Conservation (phyloP, 2,329 filamentous ascomycete genomes). For the Fusarium hainanense region DNA sequence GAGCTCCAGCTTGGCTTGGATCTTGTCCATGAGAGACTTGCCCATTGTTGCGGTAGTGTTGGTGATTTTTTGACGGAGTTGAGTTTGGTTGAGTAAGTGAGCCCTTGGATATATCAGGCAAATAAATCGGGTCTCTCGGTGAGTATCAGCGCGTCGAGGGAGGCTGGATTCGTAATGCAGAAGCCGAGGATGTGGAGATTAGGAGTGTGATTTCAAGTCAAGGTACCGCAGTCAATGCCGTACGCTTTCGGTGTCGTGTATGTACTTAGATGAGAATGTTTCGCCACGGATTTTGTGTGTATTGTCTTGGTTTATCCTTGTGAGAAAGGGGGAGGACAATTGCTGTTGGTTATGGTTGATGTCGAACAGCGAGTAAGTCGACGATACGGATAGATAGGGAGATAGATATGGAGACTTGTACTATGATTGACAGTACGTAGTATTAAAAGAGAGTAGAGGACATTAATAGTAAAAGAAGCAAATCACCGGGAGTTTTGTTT, state of each 20-base stretch:
- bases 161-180: slow-evolving; percentile 23
- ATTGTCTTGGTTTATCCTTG: slow-evolving; percentile 20
- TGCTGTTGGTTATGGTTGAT: slow-evolving; percentile 11
- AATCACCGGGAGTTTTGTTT: slow-evolving; percentile 45
- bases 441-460: slow-evolving; percentile 44
- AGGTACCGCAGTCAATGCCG: slow-evolving; percentile 42
- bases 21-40: slow-evolving; percentile 66
- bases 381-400: neutral
- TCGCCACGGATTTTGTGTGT: slow-evolving; percentile 27
- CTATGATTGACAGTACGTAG: neutral
- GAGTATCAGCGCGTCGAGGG: slow-evolving; percentile 31
- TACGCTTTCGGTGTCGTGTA: slow-evolving; percentile 19
- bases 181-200: slow-evolving; percentile 37
- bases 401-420: neutral
- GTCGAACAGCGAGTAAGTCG: slow-evolving; percentile 12
- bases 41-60: slow-evolving; percentile 55
- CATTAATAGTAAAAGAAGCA: slow-evolving; percentile 37
- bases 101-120: slow-evolving; percentile 11
- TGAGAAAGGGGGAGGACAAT: slow-evolving; percentile 33
- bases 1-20: slow-evolving; percentile 82
- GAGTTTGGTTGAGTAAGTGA: neutral
- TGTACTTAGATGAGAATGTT: slow-evolving; percentile 19
- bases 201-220: slow-evolving; percentile 8
- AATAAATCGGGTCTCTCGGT: slow-evolving; percentile 23
- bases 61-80: neutral